Base-by-base conservation (phyloP, 1,284 basidiomycete genomes). In the Sporisorium exsertum region DNA sequence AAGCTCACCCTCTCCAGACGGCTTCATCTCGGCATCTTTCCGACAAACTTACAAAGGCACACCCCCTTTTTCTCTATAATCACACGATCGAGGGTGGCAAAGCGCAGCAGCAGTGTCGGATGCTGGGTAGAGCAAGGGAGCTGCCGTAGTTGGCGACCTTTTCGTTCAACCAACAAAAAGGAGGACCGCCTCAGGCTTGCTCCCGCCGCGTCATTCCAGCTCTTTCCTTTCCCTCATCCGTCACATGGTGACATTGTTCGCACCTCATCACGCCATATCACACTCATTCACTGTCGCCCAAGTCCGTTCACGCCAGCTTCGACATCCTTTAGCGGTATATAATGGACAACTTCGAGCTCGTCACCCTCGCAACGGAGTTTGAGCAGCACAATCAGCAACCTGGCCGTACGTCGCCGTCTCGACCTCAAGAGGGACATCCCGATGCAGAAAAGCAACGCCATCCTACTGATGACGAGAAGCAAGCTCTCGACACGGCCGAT, bases 291-390 rank as follows among this genome's bases (percentile, higher is more conserved):
- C 42, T 20, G 18, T 42, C 52, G 13, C n/a, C 9, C 50, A 35
- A 16, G 33, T 18, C 2, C 50, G 32, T 16, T 2, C 18, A 29
- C 33, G n/a, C 15, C 22, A 3, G 12, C 40, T n/a, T 9, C 37
- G 16, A 13, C 37, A 18, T 8, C 2, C 37, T 12, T 40, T 6
- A 35, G n/a, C 6, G 7, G 10, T 26, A 60, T 55, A 68, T 42
- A 43, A 74, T 74, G 72, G 65, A 74, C 29, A 58, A 64, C 13
- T 12, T 60, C 45, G 58, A 69, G 43, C 59, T 65, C 33, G 55
- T 40, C 12, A 46, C 50, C 27, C 57, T 65, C 29, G 50, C 50
- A 22, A 35, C 62, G 22, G 61, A 73, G 45, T 43, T 64, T 9
- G 70, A 61, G 18, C 29, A 54, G 18, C 42, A 45, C 20, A 29